Base-by-base conservation (phyloP, 2,329 filamentous ascomycete species). In the Shiraia bambusicola region DNA sequence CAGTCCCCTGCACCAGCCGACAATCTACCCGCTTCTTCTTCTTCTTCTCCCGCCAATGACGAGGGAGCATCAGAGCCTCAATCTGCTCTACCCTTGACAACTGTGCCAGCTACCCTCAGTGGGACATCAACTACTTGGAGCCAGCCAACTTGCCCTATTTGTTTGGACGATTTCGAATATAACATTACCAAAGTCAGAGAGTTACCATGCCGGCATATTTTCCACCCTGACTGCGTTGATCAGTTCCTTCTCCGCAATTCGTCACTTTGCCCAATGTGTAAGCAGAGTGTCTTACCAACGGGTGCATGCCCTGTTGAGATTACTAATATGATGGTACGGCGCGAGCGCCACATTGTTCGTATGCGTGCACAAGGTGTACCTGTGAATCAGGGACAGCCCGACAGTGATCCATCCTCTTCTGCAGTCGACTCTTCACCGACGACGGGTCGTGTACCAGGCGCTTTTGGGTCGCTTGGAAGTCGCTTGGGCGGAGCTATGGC, bases 181-280 rank as follows among this genome's bases (percentile, higher is more conserved):
- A 79, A 81, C 27, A 71, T 76, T 13, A 86, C 87, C 0, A 79
- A 83, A 14, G 90, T 97, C 40, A 86, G 90, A 40, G 87, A 96
- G 68, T 75, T 97, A 2, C 83, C 88, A 0, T 98, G 93, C 57
- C 83, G 86, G 1, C 93, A 98, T 65, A 92, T 97, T 42, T 98
- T 91, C 68, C 92, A 98, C 54, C 86, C 88, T 0, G 85, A 87
- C 51, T 98, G 93, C 61, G 91, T 97, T 50, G 91, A 97, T 61
- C 80, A 84, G 15, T 95, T 93, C 58, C 75, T 97, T 10, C 76
- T 79, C 30, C 77, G 83, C 40, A 85, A 86, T 61, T 94, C 87
- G 62, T 94, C 88, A 13, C 76, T 96, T 2, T 98, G 93, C 60
- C 92, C 93, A 1, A 75, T 95, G 56, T 98, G 93, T 75, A 96